Conservation (phyloP, 441 rosid species). For the Metrosideros polymorpha region DNA sequence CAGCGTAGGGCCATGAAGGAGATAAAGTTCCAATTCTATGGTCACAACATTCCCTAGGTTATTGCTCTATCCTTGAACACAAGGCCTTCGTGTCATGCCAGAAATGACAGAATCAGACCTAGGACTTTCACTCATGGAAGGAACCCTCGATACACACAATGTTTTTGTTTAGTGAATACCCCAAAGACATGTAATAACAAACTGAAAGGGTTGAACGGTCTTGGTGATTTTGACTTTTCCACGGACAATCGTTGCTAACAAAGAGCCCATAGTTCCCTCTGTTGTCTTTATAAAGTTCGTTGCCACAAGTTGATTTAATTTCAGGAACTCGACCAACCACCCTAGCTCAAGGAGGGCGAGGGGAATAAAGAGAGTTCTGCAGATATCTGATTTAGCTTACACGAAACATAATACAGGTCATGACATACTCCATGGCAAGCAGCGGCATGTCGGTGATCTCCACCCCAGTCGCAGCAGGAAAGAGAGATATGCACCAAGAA, state of each 20-base stretch:
- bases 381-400: not conserved
- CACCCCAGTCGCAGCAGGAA: constrained; percentile 16
- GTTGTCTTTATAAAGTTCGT: not conserved
- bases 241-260: constrained; percentile 8
- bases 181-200: not conserved
- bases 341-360: not conserved
- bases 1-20: not conserved
- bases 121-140: not conserved
- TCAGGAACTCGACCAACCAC: constrained; percentile 4
- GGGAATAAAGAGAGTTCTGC: not conserved
- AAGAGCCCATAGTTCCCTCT: not conserved
- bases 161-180: not conserved
- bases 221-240: not conserved
- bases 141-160: not conserved
- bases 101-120: not conserved
- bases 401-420: not conserved
- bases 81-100: not conserved
- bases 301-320: constrained; percentile 4
- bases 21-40: not conserved
- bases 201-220: not conserved
- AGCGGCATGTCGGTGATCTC: constrained; percentile 21
- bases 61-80: not conserved
- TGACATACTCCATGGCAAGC: constrained; percentile 22
- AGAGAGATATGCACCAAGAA: constrained; percentile 26
- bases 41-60: not conserved